Percentiles rank a stretch among this genome's conserved stretches.
Conservation (phyloP, 2,329 filamentous ascomycete genomes). For the Epichloe uncinata region DNA sequence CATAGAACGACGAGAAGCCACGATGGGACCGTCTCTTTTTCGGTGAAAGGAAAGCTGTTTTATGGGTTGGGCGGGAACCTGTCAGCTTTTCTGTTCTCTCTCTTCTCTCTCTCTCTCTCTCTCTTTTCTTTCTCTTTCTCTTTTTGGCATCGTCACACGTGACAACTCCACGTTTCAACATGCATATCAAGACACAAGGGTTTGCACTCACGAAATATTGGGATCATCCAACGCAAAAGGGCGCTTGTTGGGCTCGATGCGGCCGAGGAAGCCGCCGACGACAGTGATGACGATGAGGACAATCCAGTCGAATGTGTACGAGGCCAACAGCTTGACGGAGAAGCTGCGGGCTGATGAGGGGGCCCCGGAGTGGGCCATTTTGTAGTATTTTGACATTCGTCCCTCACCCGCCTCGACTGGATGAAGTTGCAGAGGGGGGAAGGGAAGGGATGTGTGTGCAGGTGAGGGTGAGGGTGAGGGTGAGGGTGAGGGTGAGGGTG, state of each 20-base stretch:
- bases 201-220: constrained; percentile 50
- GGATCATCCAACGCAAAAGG: constrained; percentile 61
- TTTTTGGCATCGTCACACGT: no score
- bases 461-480: no score
- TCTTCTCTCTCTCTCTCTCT: no score
- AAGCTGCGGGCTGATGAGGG: constrained; percentile 13
- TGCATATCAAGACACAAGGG: neutral
- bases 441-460: neutral
- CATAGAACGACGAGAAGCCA: constrained; percentile 51
- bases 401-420: neutral
- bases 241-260: constrained; percentile 49
- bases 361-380: constrained; percentile 13
- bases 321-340: constrained; percentile 33
- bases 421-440: neutral
- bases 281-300: constrained; percentile 46
- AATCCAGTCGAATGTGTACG: constrained; percentile 65
- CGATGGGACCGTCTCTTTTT: constrained; percentile 58
- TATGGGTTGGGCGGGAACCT: no score
- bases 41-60: constrained; percentile 52
- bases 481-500: fast-evolving
- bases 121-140: no score
- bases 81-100: neutral
- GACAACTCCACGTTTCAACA: no score
- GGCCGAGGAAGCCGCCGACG: constrained; percentile 45
- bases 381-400: constrained; percentile 16